Evolutionary conservation across 23 red algal genomes (phyloP), one percentile per base, ranked within the genome.

Genomic region (Cyanidium caldarium): DNA sequence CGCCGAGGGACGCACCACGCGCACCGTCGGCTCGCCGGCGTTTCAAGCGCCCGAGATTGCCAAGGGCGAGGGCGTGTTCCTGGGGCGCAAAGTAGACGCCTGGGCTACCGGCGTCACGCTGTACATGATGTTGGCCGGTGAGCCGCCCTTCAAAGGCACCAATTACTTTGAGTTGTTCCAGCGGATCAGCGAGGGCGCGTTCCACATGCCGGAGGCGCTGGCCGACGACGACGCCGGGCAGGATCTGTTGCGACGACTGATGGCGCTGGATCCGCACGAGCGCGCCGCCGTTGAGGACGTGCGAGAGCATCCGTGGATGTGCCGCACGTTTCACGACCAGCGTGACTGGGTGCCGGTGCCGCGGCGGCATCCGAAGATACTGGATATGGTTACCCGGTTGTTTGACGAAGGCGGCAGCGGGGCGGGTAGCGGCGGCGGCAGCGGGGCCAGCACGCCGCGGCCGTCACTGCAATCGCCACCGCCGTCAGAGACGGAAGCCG

Each of bases 1-100:
- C 30, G 79, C 61, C 44, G 67, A 74, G 3, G 92, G 87, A 25
- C 75, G 67, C 39, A 84, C 88, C 26, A 85, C 84, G 25, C 75
- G 85, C 37, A 89, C 92, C 1, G 77, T 84, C 0, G 92, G 92
- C 26, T 86, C 84, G 41, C 92, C 92, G 34, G 92, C 92, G 23
- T 98, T 98, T 73, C 92, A 89, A 44, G 80, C 92, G 65, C 92
- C 92, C 20, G 92, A 98, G 56, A 88, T 98, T 69, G 92, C 92
- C n/a, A 44, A 58, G n/a, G 92, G 92, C 2, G 84, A 83, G 13
- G 72, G 29, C 13, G 77, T 76, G 37, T 98, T 85, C 42, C 84
- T 80, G 2, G 92, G 92, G 41, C 67, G 68, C 61, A 89, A 85
- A 35, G 92, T 98, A 0, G 92, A 98, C 65, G 86, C 87, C 0